Conservation (phyloP, 768 basidiomycete genomes). For the Suillus clintonianus region DNA sequence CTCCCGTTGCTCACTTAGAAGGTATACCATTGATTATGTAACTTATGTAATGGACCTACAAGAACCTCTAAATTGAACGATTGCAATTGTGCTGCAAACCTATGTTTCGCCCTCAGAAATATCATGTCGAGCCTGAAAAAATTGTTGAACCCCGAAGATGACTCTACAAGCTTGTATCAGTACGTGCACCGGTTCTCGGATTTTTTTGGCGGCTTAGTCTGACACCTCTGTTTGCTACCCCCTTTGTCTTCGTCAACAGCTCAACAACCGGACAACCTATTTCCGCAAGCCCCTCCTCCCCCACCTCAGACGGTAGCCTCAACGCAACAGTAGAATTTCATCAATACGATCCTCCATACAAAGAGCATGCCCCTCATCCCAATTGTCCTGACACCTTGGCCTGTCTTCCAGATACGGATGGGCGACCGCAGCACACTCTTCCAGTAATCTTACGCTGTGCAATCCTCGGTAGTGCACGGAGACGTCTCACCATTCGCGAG, state of each 20-base stretch:
- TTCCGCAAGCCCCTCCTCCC: slow-evolving; percentile 37
- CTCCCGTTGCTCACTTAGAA: not conserved
- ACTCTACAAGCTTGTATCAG: slow-evolving; percentile 41
- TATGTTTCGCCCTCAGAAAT: slow-evolving; percentile 23
- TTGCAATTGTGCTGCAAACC: slow-evolving; percentile 10
- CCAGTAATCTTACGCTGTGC: slow-evolving; percentile 85
- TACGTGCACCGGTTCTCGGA: slow-evolving; percentile 29
- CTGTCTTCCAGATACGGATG: slow-evolving; percentile 78
- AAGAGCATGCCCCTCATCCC: slow-evolving; percentile 63
- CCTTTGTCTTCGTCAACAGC: slow-evolving; percentile 33
- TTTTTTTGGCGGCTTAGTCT: slow-evolving; percentile 8
- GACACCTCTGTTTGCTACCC: slow-evolving; percentile 16
- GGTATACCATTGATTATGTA: slow-evolving; percentile 24
- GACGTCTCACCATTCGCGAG: slow-evolving; percentile 79
- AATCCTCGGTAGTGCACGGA: slow-evolving; percentile 74
- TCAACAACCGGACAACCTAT: slow-evolving; percentile 18
- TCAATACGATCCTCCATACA: slow-evolving; percentile 25
- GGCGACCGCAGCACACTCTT: slow-evolving; percentile 80
- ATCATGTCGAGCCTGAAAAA: slow-evolving; percentile 58
- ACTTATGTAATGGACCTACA: slow-evolving; percentile 33
- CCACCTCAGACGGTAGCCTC: slow-evolving; percentile 34
- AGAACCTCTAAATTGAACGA: slow-evolving; percentile 22
- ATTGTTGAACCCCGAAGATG: slow-evolving; percentile 57
- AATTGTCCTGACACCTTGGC: slow-evolving; percentile 78
- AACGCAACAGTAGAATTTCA: slow-evolving; percentile 26